Conservation (phyloP, 1,284 basidiomycete species). For the Mixia osmundae region DNA sequence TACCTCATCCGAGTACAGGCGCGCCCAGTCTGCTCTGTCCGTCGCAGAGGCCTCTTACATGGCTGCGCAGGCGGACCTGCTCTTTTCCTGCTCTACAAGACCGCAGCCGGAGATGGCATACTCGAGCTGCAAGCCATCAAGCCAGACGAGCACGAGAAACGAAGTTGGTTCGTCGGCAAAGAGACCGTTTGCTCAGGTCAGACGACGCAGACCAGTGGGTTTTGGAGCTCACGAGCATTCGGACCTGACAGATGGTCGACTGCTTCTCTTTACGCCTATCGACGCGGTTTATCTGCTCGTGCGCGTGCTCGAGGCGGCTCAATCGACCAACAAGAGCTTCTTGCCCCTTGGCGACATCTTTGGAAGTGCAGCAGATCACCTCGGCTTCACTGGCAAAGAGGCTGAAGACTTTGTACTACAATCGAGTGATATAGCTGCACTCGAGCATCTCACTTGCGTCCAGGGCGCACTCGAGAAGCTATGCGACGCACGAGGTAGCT, state of each 20-base stretch:
- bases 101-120: neutral
- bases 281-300: conserved; percentile 9
- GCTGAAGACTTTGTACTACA: conserved; percentile 1
- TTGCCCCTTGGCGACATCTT: conserved; percentile 9
- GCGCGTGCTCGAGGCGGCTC: conserved; percentile 5
- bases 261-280: conserved; percentile 9
- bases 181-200: conserved; percentile 1
- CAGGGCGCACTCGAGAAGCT: conserved; percentile 1
- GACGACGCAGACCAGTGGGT: neutral
- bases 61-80: too few species aligned
- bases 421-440: conserved; percentile 4
- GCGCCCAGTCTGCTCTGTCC: neutral
- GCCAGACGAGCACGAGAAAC: neutral
- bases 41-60: neutral
- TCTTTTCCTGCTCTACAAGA: conserved; percentile 1
- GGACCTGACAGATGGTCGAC: conserved; percentile 5
- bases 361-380: conserved; percentile 4
- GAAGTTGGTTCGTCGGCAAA: conserved; percentile 2
- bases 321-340: neutral
- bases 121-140: conserved; percentile 1
- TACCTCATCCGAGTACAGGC: conserved; percentile 1
- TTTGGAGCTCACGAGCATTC: neutral
- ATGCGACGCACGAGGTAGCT: conserved; percentile 7
- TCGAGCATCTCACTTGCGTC: conserved; percentile 5
- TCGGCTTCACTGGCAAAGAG: conserved; percentile 1